Conservation (phyloP, 495 filamentous ascomycete genomes). For the Saxispiralis lemnorum region DNA sequence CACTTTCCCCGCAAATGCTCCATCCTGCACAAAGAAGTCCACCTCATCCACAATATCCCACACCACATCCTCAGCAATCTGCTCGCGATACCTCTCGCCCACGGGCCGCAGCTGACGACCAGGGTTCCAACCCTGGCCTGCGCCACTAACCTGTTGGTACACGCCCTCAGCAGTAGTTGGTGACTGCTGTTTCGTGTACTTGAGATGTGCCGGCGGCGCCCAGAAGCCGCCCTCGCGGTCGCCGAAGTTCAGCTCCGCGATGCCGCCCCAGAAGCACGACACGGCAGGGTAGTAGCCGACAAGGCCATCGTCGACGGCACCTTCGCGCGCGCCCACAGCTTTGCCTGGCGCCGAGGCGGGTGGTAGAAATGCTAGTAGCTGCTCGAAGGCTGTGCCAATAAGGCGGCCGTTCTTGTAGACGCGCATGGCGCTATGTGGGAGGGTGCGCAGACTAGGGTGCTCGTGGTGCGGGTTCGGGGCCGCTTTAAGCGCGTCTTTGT, state of each 20-base stretch:
- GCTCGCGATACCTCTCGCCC: constrained; percentile 72
- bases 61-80: constrained; percentile 85
- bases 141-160: constrained; percentile 1
- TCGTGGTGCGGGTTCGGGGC: constrained; percentile 53
- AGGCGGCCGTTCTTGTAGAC: constrained; percentile 80
- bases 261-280: constrained; percentile 77
- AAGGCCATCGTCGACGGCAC: constrained; percentile 68
- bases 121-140: constrained; percentile 8
- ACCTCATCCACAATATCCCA: constrained; percentile 88
- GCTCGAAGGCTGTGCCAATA: constrained; percentile 74
- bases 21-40: constrained; percentile 57
- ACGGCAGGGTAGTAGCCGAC: constrained; percentile 91
- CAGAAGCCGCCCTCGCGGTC: constrained; percentile 58
- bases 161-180: constrained; percentile 3
- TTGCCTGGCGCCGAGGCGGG: constrained; percentile 66
- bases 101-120: constrained; percentile 28
- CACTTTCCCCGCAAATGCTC: constrained; percentile 26
- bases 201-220: constrained; percentile 50
- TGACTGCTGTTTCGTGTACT: constrained; percentile 10
- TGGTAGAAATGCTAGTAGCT: constrained; percentile 80
- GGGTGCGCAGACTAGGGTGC: constrained; percentile 53
- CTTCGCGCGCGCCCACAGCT: constrained; percentile 54
- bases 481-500: constrained; percentile 31
- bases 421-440: constrained; percentile 71
- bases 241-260: constrained; percentile 82